phyloP scores from a whole-genome alignment of 2,329 filamentous ascomycete species.

The Beauveria australis region DNA sequence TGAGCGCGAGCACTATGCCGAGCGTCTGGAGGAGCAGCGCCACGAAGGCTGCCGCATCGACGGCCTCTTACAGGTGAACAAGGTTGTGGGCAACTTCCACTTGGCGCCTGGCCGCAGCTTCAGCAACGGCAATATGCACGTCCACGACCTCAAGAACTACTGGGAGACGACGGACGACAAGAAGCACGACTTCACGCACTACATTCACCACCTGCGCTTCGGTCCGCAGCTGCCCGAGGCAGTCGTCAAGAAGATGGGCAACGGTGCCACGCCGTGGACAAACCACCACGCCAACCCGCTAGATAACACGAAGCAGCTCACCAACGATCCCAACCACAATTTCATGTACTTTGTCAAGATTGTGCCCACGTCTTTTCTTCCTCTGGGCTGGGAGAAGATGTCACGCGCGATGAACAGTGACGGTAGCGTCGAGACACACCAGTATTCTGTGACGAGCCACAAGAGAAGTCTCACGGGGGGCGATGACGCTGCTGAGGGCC shows the following conservation, averaged over 20 bases:
- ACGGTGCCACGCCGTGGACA: slow-evolving; percentile 55
- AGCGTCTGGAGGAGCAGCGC: slow-evolving; percentile 79
- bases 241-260: slow-evolving; percentile 52
- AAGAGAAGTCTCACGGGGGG: slow-evolving; percentile 81
- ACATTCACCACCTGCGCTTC: slow-evolving; percentile 82
- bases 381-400: slow-evolving; percentile 75
- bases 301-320: slow-evolving; percentile 69
- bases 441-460: slow-evolving; percentile 97
- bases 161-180: slow-evolving; percentile 62
- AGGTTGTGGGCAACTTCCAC: slow-evolving; percentile 98
- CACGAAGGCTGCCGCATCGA: slow-evolving; percentile 92
- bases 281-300: slow-evolving; percentile 91
- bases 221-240: slow-evolving; percentile 80
- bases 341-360: slow-evolving; percentile 99
- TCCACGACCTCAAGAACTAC: slow-evolving; percentile 96
- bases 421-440: slow-evolving; percentile 91
- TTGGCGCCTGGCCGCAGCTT: slow-evolving; percentile 93
- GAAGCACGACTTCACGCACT: slow-evolving; percentile 81
- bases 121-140: slow-evolving; percentile 93
- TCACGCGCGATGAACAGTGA: slow-evolving; percentile 46
- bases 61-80: slow-evolving; percentile 88
- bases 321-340: slow-evolving; percentile 78
- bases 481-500: slow-evolving; percentile 75
- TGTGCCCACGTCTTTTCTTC: slow-evolving; percentile 89
- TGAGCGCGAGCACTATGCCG: slow-evolving; percentile 84